A percentile compares a stretch with the other conserved stretches of the same genome.
Evolutionary conservation across 495 filamentous ascomycete genomes (phyloP).

Genomic region (Pseudomonodictys pantanalensis): DNA sequence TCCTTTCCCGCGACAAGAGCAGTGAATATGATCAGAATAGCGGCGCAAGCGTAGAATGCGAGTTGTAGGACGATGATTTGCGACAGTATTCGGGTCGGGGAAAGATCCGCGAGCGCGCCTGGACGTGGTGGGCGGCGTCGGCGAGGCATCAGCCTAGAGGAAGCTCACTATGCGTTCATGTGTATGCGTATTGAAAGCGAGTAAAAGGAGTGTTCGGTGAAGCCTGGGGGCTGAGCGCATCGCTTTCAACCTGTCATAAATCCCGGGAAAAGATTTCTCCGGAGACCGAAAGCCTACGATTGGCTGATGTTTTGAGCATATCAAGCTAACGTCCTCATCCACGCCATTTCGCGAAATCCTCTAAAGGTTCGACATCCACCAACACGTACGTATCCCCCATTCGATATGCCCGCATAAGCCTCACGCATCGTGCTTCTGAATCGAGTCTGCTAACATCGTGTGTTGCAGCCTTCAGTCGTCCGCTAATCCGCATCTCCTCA

Average conservation of each 20-base stretch:
- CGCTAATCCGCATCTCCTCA: constrained; percentile 9
- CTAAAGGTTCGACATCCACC: too few species aligned
- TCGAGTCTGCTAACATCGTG: too few species aligned
- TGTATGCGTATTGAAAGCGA: neutral
- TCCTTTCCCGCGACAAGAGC: constrained; percentile 72
- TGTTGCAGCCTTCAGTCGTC: too few species aligned
- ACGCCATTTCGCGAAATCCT: too few species aligned
- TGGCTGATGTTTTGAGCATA: too few species aligned
- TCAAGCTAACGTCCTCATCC: too few species aligned
- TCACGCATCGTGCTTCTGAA: too few species aligned
- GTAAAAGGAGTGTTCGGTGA: neutral
- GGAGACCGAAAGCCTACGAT: too few species aligned
- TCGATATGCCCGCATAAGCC: too few species aligned
- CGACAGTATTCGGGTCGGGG: constrained; percentile 76
- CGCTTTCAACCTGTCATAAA: too few species aligned
- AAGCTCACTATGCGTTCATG: constrained; percentile 1
- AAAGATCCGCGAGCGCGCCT: constrained; percentile 75
- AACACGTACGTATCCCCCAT: too few species aligned
- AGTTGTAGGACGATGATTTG: constrained; percentile 86
- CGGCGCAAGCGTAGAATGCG: constrained; percentile 74
- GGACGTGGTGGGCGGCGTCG: constrained; percentile 74
- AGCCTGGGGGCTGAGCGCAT: neutral
- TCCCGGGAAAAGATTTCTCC: too few species aligned
- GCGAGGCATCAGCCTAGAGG: constrained; percentile 58
- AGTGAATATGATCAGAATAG: constrained; percentile 82